Percentiles rank a stretch among this genome's conserved stretches.
Evolutionary conservation across 352 stramenopile genomes (phyloP).

Genomic region (Phytophthora chlamydospora): DNA sequence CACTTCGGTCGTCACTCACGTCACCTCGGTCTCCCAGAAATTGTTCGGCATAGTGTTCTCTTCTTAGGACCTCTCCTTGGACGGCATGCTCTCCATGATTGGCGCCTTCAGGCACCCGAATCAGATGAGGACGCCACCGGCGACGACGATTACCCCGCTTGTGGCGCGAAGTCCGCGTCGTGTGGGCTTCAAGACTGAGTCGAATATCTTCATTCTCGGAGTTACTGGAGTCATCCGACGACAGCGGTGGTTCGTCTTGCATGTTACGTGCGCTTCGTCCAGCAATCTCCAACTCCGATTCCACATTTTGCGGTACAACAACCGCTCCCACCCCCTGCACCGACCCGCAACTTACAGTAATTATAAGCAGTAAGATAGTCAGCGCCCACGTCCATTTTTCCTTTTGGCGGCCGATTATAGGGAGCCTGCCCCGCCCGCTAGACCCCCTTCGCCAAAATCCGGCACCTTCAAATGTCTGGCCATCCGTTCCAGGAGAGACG

Average conservation of each 20-base stretch:
- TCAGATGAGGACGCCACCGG: background rate
- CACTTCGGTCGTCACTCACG: background rate
- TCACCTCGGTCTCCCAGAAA: conserved; percentile 3
- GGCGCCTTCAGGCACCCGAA: background rate
- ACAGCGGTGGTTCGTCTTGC: too few species aligned
- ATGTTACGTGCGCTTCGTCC: too few species aligned
- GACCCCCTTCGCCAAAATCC: conserved; percentile 6
- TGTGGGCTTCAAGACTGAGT: background rate
- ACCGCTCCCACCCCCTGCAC: background rate
- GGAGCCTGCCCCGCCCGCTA: conserved; percentile 4
- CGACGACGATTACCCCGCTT: background rate
- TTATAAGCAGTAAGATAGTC: background rate
- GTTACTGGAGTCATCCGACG: conserved; percentile 4
- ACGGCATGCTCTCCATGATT: background rate
- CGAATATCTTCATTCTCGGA: background rate
- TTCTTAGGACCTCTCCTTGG: background rate
- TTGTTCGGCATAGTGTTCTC: conserved; percentile 7
- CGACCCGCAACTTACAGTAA: background rate
- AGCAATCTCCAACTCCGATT: background rate
- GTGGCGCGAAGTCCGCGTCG: background rate
- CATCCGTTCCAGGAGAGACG: conserved; percentile 1
- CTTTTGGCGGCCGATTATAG: conserved; percentile 2
- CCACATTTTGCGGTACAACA: background rate
- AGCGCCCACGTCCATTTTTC: conserved; percentile 1
- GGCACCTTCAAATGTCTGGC: conserved; percentile 5